Evolutionary conservation across 2,329 filamentous ascomycete species (phyloP).

Genomic region (Leptographium lundbergii): DNA sequence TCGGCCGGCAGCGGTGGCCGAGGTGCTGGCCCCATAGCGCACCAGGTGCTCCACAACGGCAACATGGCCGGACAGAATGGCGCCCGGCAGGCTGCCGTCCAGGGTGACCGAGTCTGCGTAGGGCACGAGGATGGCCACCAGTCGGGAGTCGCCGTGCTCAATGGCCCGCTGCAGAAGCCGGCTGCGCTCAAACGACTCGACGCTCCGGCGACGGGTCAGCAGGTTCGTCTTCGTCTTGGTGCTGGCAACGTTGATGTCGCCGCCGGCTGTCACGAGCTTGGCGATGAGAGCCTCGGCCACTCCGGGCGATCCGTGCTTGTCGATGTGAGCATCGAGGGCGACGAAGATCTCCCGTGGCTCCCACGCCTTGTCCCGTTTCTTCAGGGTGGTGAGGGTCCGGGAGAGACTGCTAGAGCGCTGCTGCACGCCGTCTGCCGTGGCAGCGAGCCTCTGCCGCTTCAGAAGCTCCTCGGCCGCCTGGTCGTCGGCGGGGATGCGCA

Average conservation of each 20-base stretch:
- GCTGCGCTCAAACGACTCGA: constrained; percentile 37
- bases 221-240: constrained; percentile 35
- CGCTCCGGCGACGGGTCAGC: constrained; percentile 34
- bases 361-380: constrained; percentile 24
- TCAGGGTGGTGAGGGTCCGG: constrained; percentile 28
- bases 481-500: constrained; percentile 36
- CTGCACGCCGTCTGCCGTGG: constrained; percentile 13
- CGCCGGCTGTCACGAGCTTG: constrained; percentile 35
- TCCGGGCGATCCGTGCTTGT: constrained; percentile 35
- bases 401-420: constrained; percentile 14
- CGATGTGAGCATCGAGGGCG: constrained; percentile 35
- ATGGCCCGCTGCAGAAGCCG: constrained; percentile 34
- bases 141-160: constrained; percentile 42
- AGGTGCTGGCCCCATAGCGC: constrained; percentile 35
- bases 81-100: constrained; percentile 35
- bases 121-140: constrained; percentile 40
- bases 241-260: constrained; percentile 34
- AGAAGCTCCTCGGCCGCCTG: constrained; percentile 40
- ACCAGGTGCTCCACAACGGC: constrained; percentile 35
- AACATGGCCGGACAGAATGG: constrained; percentile 30
- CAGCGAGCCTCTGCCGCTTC: constrained; percentile 26
- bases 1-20: constrained; percentile 35
- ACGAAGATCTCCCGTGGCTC: constrained; percentile 40
- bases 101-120: constrained; percentile 38
- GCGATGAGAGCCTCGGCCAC: constrained; percentile 43